These are phyloP conservation scores for Salvia miltiorrhiza DNA, from an alignment of 257 asterid species.

Conservation along the genomic window DNA sequence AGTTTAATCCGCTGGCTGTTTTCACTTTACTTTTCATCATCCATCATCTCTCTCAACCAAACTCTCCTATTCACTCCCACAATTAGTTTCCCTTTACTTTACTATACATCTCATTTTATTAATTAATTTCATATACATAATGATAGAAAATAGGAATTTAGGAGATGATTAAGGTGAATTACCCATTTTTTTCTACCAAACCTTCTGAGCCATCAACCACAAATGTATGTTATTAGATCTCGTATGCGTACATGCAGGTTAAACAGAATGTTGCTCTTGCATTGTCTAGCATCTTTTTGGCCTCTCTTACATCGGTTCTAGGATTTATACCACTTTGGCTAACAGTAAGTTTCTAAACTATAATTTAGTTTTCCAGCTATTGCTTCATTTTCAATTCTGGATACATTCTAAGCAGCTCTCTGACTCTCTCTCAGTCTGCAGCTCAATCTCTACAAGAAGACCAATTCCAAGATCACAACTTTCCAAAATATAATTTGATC, in stretches of 20 bases:
- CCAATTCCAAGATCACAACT: too few species aligned
- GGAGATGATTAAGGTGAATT: not conserved
- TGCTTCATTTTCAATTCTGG: not conserved
- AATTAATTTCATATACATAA: not conserved
- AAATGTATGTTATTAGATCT: not conserved
- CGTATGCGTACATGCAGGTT: slow-evolving; percentile 41
- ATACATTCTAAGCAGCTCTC: too few species aligned
- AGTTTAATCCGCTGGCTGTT: not conserved
- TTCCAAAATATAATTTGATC: too few species aligned
- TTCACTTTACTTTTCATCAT: not conserved
- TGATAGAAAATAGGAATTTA: not conserved
- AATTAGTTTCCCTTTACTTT: not conserved
- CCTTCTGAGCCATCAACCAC: not conserved
- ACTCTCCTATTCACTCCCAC: not conserved
- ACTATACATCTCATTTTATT: not conserved
- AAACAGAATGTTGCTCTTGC: slow-evolving; percentile 95
- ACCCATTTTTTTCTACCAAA: not conserved
- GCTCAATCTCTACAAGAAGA: too few species aligned
- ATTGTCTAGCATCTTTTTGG: slow-evolving; percentile 78
- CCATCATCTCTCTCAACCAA: not conserved
- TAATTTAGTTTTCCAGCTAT: not conserved
- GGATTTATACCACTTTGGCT: slow-evolving; percentile 94
- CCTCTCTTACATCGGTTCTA: slow-evolving; percentile 88
- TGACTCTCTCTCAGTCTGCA: too few species aligned
- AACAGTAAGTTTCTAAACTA: slow-evolving; percentile 53